phyloP scores from a whole-genome alignment of 805 yeast species.

The Ogataea glucozyma region DNA sequence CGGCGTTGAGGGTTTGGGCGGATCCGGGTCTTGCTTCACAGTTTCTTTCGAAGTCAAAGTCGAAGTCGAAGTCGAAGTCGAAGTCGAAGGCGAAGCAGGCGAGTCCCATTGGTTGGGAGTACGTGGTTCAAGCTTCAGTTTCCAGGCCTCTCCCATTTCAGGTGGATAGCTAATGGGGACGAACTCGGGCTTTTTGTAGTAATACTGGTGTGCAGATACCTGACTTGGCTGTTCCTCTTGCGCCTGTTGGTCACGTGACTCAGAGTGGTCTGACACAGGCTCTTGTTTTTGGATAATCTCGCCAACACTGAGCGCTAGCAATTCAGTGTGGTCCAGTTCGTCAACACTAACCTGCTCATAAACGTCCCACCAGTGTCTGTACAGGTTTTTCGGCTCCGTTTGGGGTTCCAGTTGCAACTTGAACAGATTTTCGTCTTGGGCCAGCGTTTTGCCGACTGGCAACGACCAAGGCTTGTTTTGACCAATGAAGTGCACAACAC shows the following conservation, averaged over 20 bases:
- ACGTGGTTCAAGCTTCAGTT: conserved; percentile 29
- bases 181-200: conserved; percentile 28
- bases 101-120: conserved; percentile 25
- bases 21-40: no score
- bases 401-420: conserved; percentile 11
- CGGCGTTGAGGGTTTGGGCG: conserved; percentile 3
- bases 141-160: conserved; percentile 36
- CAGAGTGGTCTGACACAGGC: conserved; percentile 27
- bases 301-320: conserved; percentile 23
- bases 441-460: conserved; percentile 5
- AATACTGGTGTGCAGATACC: conserved; percentile 18
- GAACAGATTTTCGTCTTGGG: conserved; percentile 11
- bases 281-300: no score
- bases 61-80: no score
- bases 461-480: conserved; percentile 47
- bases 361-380: conserved; percentile 34
- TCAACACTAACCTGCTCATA: conserved; percentile 23
- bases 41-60: no score
- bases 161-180: conserved; percentile 26
- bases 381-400: conserved; percentile 23
- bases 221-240: no score
- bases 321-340: conserved; percentile 18
- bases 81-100: not conserved
- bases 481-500: conserved; percentile 70
- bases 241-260: not conserved